Evolutionary conservation across 78 protist species (phyloP).

Genomic region (Diacronema lutheri): DNA sequence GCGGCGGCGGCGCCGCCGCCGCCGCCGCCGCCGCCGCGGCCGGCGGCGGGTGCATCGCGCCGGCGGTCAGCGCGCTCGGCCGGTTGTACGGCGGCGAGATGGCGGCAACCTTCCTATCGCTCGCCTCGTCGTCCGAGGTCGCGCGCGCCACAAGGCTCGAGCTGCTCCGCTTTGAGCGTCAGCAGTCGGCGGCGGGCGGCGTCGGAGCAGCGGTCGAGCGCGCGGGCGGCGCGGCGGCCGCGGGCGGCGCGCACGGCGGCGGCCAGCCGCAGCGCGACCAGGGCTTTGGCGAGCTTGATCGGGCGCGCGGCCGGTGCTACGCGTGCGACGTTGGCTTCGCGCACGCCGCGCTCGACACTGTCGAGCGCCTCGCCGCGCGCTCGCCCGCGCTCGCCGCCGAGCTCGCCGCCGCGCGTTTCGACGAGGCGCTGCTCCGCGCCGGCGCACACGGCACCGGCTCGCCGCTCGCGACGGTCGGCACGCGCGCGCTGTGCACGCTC

Average conservation of each 20-base stretch:
- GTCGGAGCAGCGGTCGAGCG: background rate
- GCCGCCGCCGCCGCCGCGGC: too few relatives aligned
- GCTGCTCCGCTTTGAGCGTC: constrained; percentile 47
- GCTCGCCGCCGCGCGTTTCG: constrained; percentile 19
- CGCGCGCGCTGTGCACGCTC: background rate
- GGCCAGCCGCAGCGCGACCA: background rate
- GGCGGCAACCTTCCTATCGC: constrained; percentile 36
- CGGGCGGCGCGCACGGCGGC: background rate
- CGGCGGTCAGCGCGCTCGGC: constrained; percentile 24
- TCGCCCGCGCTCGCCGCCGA: background rate
- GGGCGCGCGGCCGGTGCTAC: background rate
- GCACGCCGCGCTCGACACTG: background rate
- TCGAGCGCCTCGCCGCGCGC: background rate
- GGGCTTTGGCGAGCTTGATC: background rate
- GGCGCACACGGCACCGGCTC: constrained; percentile 25
- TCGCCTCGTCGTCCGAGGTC: constrained; percentile 48
- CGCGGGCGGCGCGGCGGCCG: background rate
- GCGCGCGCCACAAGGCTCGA: constrained; percentile 52
- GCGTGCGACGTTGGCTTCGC: background rate
- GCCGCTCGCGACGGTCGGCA: background rate
- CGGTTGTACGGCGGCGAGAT: constrained; percentile 50
- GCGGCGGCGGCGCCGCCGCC: too few relatives aligned
- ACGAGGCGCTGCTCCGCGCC: constrained; percentile 30
- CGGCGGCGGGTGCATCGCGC: too few relatives aligned
- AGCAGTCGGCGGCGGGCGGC: too few relatives aligned